Evolutionary conservation across 2,329 filamentous ascomycete species (phyloP), one percentile per base, ranked within the genome.

Genomic region (Penicillium sclerotiorum): DNA sequence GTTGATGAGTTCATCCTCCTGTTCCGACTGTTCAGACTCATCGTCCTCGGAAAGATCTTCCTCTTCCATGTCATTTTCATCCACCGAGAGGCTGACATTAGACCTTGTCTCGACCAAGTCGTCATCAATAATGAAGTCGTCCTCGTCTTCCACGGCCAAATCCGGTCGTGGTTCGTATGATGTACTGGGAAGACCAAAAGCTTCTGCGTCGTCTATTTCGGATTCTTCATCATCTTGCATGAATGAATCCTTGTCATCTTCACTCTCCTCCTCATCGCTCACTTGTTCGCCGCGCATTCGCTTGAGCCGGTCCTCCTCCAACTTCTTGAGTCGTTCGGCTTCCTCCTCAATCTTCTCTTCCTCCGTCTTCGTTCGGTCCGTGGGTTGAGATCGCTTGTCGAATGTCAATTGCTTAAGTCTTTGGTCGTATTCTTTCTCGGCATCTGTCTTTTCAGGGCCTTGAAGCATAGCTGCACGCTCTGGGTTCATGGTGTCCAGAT

Each of bases 51-150:
- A 78, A 15, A 80, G 72, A 4, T 78, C 74, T 22, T 87, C 83
- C n/a, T 85, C 63, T 32, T 87, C 85, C 21, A 54, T 52, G 42
- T 73, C 71, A 37, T 65, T 73, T 22, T 71, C 71, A 36, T 66
- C 67, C 49, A 75, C 59, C n/a, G 69, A 71, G 6, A 72, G 61
- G 23, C 73, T 75, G 25, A 65, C 69, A 40, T 75, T 70, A n/a
- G 89, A 93, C 30, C 85, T 89, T 59, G 86, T 92, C 11, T 91
- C 91, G 27, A 96, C 81, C 13, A 97, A 79, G 64, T 95, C 88
- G 55, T 94, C 89, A 51, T 97, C 93, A 54, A 96, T 85, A 21
- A 93, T 68, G 62, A 97, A 97, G 61, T 96, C 90, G 61, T 97
- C 93, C 66, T 97, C 93, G 60, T 96, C 93, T 57, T 96, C 91